A percentile compares a stretch with the other conserved stretches of the same genome.
Conservation (phyloP, 768 basidiomycete species). For the Hysterangium stoloniferum region DNA sequence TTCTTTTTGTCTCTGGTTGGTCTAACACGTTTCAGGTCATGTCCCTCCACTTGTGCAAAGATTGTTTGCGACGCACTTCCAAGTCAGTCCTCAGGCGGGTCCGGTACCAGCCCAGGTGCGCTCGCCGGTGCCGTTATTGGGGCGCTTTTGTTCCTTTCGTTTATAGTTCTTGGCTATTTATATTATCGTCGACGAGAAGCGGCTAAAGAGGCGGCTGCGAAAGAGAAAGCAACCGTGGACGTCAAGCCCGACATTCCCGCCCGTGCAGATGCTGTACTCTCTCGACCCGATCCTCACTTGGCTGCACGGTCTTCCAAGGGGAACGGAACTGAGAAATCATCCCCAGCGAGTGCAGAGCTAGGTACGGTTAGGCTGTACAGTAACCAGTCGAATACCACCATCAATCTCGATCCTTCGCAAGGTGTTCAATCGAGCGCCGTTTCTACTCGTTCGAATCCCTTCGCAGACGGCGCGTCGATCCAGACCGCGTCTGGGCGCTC, state of each 20-base stretch:
- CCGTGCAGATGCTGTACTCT: slow-evolving; percentile 68
- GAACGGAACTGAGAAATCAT: slow-evolving; percentile 16
- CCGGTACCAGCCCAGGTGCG: slow-evolving; percentile 56
- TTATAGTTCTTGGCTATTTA: slow-evolving; percentile 44
- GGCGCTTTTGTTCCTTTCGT: slow-evolving; percentile 48
- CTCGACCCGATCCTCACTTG: slow-evolving; percentile 73
- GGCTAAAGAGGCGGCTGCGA: slow-evolving; percentile 26
- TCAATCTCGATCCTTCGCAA: slow-evolving; percentile 43
- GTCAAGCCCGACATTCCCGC: slow-evolving; percentile 52
- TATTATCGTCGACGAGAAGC: slow-evolving; percentile 46
- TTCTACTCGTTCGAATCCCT: slow-evolving; percentile 53
- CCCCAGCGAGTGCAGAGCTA: slow-evolving; percentile 19
- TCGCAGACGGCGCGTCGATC: slow-evolving; percentile 69
- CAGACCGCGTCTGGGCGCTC: slow-evolving; percentile 68
- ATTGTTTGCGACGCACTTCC: slow-evolving; percentile 3
- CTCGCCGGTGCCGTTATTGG: slow-evolving; percentile 70
- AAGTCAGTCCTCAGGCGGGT: slow-evolving; percentile 1
- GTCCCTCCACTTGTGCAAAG: slow-evolving; percentile 7
- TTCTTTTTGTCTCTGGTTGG: background rate
- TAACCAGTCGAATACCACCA: slow-evolving; percentile 40
- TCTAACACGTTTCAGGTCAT: slow-evolving; percentile 5
- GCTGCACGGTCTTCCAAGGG: slow-evolving; percentile 34
- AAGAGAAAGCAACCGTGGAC: slow-evolving; percentile 33
- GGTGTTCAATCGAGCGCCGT: slow-evolving; percentile 19
- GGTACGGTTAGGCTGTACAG: slow-evolving; percentile 43